Percentiles rank a stretch among this genome's conserved stretches.
These are phyloP conservation scores for Trichocladium antarcticum DNA, from an alignment of 495 filamentous ascomycete genomes.

Conservation along the genomic window DNA sequence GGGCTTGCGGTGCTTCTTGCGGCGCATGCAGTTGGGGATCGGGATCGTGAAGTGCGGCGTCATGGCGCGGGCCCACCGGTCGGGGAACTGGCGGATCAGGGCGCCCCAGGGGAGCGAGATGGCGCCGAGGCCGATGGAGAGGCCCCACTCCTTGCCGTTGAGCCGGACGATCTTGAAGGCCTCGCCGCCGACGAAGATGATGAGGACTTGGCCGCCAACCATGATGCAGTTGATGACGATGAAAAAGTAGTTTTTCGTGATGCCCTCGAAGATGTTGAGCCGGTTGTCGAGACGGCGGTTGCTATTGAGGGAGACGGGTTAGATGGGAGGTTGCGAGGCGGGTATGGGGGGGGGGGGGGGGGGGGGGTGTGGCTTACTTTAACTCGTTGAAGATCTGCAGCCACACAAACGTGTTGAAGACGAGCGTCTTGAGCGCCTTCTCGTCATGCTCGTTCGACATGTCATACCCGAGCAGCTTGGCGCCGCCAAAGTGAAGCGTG, in stretches of 20 bases:
- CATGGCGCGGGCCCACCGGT: constrained; percentile 30
- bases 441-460: constrained; percentile 16
- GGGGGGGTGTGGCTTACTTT: constrained; percentile 45
- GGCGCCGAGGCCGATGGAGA: constrained; percentile 58
- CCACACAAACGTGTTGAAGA: constrained; percentile 95
- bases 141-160: constrained; percentile 60
- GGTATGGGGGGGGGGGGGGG: not conserved
- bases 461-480: constrained; percentile 44
- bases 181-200: constrained; percentile 60
- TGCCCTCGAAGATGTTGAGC: constrained; percentile 82
- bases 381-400: constrained; percentile 93
- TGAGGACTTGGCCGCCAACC: constrained; percentile 75
- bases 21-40: constrained; percentile 11
- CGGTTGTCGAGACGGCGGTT: constrained; percentile 74
- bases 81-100: constrained; percentile 48
- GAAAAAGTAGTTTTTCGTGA: constrained; percentile 71
- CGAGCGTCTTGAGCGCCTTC: constrained; percentile 51
- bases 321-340: not conserved
- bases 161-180: constrained; percentile 55
- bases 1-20: not conserved
- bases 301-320: not conserved
- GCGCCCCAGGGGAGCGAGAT: constrained; percentile 63
- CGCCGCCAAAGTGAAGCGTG: constrained; percentile 62
- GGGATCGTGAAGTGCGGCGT: constrained; percentile 13
- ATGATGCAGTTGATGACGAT: constrained; percentile 72